Percentiles rank a stretch among this genome's conserved stretches.
phyloP scores from a whole-genome alignment of 2,329 filamentous ascomycete species.

The Canariomyces notabilis region DNA sequence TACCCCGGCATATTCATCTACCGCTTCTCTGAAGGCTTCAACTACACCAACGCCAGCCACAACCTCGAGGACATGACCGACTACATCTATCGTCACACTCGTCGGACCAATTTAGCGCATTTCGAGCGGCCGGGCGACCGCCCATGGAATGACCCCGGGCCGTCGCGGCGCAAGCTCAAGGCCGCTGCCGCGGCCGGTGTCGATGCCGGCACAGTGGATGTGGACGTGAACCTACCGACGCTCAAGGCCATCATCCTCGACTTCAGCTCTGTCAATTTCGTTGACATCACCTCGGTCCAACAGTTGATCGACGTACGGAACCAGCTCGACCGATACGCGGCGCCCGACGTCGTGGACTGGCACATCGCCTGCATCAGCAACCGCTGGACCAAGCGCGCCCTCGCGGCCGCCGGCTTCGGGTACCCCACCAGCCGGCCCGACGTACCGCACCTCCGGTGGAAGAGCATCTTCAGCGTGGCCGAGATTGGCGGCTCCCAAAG shows the following conservation, averaged over 20 bases:
- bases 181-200: slow-evolving; percentile 19
- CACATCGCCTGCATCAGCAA: slow-evolving; percentile 93
- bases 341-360: slow-evolving; percentile 84
- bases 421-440: slow-evolving; percentile 58
- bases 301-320: slow-evolving; percentile 91
- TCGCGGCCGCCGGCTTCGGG: slow-evolving; percentile 83
- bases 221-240: slow-evolving; percentile 27
- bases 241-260: slow-evolving; percentile 77
- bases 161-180: slow-evolving; percentile 43
- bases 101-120: slow-evolving; percentile 65
- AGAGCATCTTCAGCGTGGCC: slow-evolving; percentile 90
- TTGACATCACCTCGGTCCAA: slow-evolving; percentile 89
- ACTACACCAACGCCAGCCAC: slow-evolving; percentile 89
- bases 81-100: slow-evolving; percentile 65
- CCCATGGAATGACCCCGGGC: slow-evolving; percentile 92
- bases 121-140: slow-evolving; percentile 68
- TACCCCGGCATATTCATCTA: slow-evolving; percentile 95
- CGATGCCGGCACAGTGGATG: slow-evolving; percentile 16
- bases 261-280: slow-evolving; percentile 88
- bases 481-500: slow-evolving; percentile 69
- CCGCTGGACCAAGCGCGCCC: slow-evolving; percentile 87
- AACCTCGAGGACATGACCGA: slow-evolving; percentile 74
- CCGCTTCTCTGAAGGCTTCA: slow-evolving; percentile 89
- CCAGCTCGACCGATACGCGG: slow-evolving; percentile 79
- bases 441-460: slow-evolving; percentile 66